phyloP scores from a whole-genome alignment of 2,329 filamentous ascomycete genomes.

The Cytospora schulzeri region DNA sequence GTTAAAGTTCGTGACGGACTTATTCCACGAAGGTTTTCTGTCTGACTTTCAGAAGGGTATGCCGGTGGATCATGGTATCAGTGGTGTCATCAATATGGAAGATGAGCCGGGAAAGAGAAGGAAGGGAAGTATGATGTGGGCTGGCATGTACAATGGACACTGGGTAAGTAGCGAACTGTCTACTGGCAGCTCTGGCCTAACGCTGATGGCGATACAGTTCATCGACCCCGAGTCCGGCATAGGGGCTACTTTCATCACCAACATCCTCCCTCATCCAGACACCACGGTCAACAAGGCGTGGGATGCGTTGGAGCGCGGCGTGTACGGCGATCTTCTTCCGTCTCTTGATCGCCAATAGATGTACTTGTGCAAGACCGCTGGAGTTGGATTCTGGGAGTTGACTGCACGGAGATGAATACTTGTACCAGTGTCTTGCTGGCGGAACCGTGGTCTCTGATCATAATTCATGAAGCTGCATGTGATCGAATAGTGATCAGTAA shows the following conservation, averaged over 20 bases:
- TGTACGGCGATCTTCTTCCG: slow-evolving; percentile 38
- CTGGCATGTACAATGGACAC: slow-evolving; percentile 44
- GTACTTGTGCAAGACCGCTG: too few species aligned
- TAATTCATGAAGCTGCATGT: too few species aligned
- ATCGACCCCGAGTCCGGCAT: slow-evolving; percentile 41
- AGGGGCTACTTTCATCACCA: slow-evolving; percentile 43
- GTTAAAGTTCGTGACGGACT: slow-evolving; percentile 29
- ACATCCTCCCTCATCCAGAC: slow-evolving; percentile 44
- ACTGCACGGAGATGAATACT: too few species aligned
- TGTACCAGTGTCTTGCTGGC: too few species aligned
- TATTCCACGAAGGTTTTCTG: slow-evolving; percentile 34
- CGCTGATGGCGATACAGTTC: slow-evolving; percentile 31
- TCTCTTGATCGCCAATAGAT: not conserved
- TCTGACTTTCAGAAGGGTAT: slow-evolving; percentile 41
- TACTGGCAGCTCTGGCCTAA: not conserved
- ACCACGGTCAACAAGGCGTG: slow-evolving; percentile 39
- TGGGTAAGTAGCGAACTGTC: slow-evolving; percentile 41
- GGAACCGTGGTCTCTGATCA: too few species aligned
- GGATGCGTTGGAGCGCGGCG: slow-evolving; percentile 43
- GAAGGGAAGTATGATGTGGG: slow-evolving; percentile 48
- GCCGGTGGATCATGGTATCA: slow-evolving; percentile 42
- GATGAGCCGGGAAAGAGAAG: slow-evolving; percentile 44
- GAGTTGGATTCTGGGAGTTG: too few species aligned
- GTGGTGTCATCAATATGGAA: slow-evolving; percentile 43
- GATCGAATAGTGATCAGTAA: too few species aligned